A percentile compares a stretch with the other conserved stretches of the same genome.
Conservation (phyloP, 495 filamentous ascomycete genomes). For the Collariella sp. region DNA sequence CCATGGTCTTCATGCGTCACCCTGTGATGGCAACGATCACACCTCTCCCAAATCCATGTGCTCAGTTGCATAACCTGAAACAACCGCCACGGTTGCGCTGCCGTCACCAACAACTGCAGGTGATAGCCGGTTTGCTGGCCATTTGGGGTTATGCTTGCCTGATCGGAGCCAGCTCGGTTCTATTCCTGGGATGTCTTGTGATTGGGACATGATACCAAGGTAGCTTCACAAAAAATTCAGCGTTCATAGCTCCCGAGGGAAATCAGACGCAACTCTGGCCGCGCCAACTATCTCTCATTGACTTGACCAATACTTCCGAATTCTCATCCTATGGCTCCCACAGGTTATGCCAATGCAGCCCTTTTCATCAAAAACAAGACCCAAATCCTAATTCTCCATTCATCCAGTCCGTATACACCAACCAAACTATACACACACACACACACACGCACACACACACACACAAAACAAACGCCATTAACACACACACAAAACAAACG, state of each 20-base stretch:
- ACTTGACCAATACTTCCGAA: too few relatives aligned
- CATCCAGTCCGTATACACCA: neutral
- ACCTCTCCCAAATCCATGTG: neutral
- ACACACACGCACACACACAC: neutral
- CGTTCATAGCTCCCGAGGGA: too few relatives aligned
- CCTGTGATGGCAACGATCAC: too few relatives aligned
- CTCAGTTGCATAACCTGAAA: constrained; percentile 11
- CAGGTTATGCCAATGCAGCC: neutral
- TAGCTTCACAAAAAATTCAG: too few relatives aligned
- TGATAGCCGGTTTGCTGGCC: neutral
- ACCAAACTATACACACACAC: neutral
- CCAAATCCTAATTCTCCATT: too few relatives aligned
- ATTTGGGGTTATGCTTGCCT: too few relatives aligned
- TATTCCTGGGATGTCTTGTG: too few relatives aligned
- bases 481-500: neutral
- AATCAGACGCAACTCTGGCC: too few relatives aligned
- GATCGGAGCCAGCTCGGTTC: too few relatives aligned
- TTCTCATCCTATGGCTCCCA: too few relatives aligned
- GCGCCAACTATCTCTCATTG: too few relatives aligned
- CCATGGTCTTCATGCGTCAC: constrained; percentile 1
- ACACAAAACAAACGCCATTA: neutral
- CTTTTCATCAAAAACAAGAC: neutral
- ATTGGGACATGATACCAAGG: too few relatives aligned
- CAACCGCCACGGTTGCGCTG: neutral
- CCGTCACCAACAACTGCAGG: neutral